Base-by-base conservation (phyloP, 352 stramenopile genomes). In the Phytophthora pseudosyringae region DNA sequence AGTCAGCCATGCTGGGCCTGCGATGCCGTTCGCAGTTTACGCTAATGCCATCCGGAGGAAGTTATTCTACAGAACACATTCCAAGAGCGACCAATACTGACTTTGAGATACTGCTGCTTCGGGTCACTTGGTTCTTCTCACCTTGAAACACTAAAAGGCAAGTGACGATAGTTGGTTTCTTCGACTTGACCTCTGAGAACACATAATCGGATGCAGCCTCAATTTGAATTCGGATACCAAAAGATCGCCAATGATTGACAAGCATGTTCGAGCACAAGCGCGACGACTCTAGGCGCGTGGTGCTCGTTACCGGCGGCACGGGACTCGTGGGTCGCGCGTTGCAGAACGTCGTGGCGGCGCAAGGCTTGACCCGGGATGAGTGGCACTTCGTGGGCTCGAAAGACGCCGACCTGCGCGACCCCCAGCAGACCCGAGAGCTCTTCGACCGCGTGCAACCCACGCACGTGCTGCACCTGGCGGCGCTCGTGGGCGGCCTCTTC, bases 401-500 rank as follows among this genome's bases (percentile, higher is more conserved):
- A 67, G 97, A 99, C 67, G 97, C 95, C 1, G 95, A 99, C 74
- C 73, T 99, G 41, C 94, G 86, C 10, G 84, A 97, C 51, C 8
- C 68, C 8, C 67, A 75, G 15, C 85, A 94, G 47, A 97, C 93
- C 5, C 77, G 91, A 31, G 85, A 73, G 35, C 93, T 99, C 41
- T 99, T 99, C 80, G 83, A 93, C 25, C 90, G 92, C 18, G 73
- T 98, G 49, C 80, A 88, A 38, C 98, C 98, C 15, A 99, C 97
- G 5, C 95, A 99, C 75, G 96, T 99, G 43, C 90, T 99, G 57
- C 98, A 99, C 73, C 84, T 99, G 56, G 98, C 98, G 10, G 98
- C 98, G 3, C 97, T 97, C 58, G 95, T 99, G 6, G 91, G 91
- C 31, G 91, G 91, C 3, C 71, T 97, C 4, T 97, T 91, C 60